A percentile compares a stretch with the other conserved stretches of the same genome.
phyloP scores from a whole-genome alignment of 371 early-diverging fungal genomes.

The Mortierella sp. region DNA sequence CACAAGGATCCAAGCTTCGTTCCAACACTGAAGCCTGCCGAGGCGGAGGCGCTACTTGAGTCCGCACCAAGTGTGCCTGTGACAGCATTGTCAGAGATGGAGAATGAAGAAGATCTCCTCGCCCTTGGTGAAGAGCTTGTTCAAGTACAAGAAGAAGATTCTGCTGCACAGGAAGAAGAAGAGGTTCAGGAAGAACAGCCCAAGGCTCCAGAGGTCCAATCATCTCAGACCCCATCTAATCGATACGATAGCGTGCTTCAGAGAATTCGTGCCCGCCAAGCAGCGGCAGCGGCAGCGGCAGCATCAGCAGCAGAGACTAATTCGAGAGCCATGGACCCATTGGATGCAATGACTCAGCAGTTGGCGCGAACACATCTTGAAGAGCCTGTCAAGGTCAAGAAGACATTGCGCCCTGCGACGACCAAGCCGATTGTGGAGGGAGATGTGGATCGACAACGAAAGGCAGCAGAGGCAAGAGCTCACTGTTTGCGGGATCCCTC shows the following conservation, averaged over 20 bases:
- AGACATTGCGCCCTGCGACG: conserved; percentile 4
- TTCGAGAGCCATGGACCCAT: conserved; percentile 12
- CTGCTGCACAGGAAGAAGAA: not conserved
- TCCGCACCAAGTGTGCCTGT: conserved; percentile 25
- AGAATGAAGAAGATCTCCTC: conserved; percentile 3
- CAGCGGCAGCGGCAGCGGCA: conserved; percentile 9
- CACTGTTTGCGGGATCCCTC: conserved; percentile 33
- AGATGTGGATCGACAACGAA: conserved; percentile 24
- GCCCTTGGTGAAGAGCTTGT: not conserved
- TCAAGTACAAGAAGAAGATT: not conserved
- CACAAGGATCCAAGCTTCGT: not conserved
- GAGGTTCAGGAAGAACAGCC: not conserved
- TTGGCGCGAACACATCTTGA: conserved; percentile 26
- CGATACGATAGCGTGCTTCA: conserved; percentile 13
- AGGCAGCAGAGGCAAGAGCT: conserved; percentile 38
- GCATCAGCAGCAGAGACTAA: not conserved
- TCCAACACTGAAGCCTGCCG: conserved; percentile 1
- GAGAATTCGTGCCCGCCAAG: conserved; percentile 25
- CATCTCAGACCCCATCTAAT: too few relatives aligned
- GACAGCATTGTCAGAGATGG: conserved; percentile 14
- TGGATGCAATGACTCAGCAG: conserved; percentile 40
- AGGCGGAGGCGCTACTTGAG: conserved; percentile 21
- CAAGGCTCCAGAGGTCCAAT: conserved; percentile 5
- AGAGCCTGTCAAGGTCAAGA: not conserved
- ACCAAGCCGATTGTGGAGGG: conserved; percentile 27